Evolutionary conservation across 1,139 yeast species (phyloP).

Genomic region (Taiozyma onychis): DNA sequence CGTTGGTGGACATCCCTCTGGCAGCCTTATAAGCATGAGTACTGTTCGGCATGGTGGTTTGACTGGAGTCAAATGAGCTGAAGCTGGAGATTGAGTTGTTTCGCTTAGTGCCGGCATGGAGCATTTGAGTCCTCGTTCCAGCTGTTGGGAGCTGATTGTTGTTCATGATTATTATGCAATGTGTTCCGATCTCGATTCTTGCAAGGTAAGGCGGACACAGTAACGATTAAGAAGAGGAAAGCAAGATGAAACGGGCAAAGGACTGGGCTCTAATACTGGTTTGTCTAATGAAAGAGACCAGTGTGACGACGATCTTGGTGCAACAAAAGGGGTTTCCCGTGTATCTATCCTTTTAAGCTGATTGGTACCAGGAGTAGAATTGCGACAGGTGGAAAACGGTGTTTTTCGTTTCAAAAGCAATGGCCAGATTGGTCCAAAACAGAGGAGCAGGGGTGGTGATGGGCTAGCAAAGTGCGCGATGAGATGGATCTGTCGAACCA

Average conservation of each 20-base stretch:
- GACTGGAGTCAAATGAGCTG: conserved; percentile 9
- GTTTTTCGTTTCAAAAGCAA: not conserved
- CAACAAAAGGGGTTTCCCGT: not conserved
- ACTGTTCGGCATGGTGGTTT: conserved; percentile 3
- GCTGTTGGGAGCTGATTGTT: not conserved
- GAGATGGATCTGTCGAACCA: not conserved
- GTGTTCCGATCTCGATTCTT: not conserved
- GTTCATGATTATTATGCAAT: not conserved
- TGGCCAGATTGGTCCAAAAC: not conserved
- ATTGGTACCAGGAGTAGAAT: not conserved
- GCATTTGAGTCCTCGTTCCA: not conserved
- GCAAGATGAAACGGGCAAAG: not conserved
- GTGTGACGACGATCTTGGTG: not conserved
- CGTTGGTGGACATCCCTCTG: conserved; percentile 20
- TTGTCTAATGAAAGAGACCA: not conserved
- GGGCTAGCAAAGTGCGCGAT: not conserved
- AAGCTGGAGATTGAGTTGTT: conserved; percentile 17
- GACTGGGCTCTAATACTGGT: not conserved
- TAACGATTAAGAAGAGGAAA: not conserved
- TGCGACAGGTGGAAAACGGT: not conserved
- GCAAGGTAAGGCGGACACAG: not conserved
- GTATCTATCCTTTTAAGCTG: not conserved
- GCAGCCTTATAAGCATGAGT: conserved; percentile 6
- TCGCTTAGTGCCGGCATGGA: conserved; percentile 1
- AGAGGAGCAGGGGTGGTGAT: not conserved